Evolutionary conservation across 768 basidiomycete genomes (phyloP).

Genomic region (Xerocomus potaroensis): DNA sequence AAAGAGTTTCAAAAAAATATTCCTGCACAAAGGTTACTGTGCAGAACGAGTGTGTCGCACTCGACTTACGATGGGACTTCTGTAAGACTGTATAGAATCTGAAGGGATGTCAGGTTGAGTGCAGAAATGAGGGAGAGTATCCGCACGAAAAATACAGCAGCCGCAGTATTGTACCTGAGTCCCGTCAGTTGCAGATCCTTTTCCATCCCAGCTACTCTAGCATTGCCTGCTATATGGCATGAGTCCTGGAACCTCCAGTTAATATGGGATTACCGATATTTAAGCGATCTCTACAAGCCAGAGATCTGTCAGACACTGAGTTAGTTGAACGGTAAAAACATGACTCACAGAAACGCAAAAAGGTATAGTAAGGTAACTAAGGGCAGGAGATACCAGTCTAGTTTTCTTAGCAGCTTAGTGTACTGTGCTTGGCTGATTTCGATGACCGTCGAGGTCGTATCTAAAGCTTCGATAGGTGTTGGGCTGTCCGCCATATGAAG

Average conservation of each 20-base stretch:
- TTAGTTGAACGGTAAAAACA: neutral
- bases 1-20: neutral
- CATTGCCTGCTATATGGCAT: neutral
- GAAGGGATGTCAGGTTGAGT: neutral
- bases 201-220: neutral
- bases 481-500: neutral
- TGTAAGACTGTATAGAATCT: neutral
- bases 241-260: neutral
- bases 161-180: conserved; percentile 1
- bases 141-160: neutral
- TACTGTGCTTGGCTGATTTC: neutral
- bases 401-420: neutral
- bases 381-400: neutral
- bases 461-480: neutral
- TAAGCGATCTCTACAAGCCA: neutral
- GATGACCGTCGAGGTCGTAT: neutral
- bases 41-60: no score
- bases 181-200: neutral
- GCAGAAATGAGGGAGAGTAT: neutral
- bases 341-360: conserved; percentile 3
- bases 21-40: neutral
- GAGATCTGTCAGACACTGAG: neutral
- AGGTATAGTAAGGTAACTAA: neutral
- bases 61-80: conserved; percentile 1
- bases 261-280: neutral